A percentile compares a stretch with the other conserved stretches of the same genome.
These are phyloP conservation scores for Solanum lycopersicoides DNA, from an alignment of 257 asterid species.

Conservation along the genomic window DNA sequence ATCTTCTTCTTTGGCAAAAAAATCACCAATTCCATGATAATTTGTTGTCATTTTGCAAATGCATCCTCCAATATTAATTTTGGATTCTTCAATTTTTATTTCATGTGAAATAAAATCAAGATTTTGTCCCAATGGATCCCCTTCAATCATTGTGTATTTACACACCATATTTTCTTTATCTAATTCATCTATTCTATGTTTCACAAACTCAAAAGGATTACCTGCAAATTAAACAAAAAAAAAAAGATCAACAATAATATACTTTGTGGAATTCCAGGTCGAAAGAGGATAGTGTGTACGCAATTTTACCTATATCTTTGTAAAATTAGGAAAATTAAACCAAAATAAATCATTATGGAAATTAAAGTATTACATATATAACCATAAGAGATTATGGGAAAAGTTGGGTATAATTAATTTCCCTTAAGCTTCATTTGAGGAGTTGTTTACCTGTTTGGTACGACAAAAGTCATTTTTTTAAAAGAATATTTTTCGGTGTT, in stretches of 20 bases:
- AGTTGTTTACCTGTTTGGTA: not conserved
- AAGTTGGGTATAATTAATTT: not conserved
- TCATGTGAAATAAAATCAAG: conserved; percentile 22
- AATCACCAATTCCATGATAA: conserved; percentile 20
- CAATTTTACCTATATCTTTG: not conserved
- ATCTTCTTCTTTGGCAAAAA: conserved; percentile 15
- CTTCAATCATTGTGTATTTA: conserved; percentile 25
- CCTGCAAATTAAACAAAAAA: not conserved
- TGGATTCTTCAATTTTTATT: conserved; percentile 14
- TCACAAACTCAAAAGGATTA: conserved; percentile 14
- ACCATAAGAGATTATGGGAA: not conserved
- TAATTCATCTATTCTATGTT: conserved; percentile 20
- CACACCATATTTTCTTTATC: conserved; percentile 14
- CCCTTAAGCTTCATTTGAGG: not conserved
- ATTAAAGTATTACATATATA: not conserved
- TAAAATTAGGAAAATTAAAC: too few species aligned
- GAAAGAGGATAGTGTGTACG: not conserved
- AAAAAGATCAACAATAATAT: not conserved
- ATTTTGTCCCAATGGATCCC: conserved; percentile 12
- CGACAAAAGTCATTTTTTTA: not conserved
- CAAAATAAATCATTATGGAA: not conserved
- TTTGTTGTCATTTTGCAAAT: conserved; percentile 14
- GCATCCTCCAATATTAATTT: conserved; percentile 18
- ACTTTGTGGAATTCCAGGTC: not conserved
- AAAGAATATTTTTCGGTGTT: too few species aligned